Evolutionary conservation across 805 yeast genomes (phyloP).

Genomic region (Saccharomyces eubayanus): DNA sequence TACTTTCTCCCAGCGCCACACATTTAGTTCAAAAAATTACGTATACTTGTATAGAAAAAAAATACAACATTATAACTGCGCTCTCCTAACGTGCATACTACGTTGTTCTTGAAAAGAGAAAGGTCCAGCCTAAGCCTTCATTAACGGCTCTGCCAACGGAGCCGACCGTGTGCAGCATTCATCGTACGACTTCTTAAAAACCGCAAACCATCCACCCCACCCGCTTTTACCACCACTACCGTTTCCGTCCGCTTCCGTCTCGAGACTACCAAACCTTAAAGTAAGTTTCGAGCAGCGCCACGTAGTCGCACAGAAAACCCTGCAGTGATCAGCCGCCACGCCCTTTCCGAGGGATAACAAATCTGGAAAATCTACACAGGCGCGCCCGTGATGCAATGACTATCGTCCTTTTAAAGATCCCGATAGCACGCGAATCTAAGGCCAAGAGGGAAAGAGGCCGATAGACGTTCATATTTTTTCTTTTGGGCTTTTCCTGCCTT

Average conservation of each 20-base stretch:
- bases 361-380: not conserved
- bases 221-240: no score
- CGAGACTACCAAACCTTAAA: not conserved
- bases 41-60: not conserved
- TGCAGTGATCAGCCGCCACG: not conserved
- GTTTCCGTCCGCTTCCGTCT: not conserved
- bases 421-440: not conserved
- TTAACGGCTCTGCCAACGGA: not conserved
- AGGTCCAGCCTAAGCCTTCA: not conserved
- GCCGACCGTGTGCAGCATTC: not conserved
- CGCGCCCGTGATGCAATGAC: not conserved
- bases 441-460: not conserved
- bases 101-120: not conserved
- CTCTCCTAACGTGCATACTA: not conserved
- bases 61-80: not conserved
- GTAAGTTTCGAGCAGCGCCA: not conserved
- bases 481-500: not conserved
- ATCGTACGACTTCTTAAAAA: not conserved
- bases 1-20: conserved; percentile 6
- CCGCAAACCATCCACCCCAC: not conserved
- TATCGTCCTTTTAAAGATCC: not conserved
- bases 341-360: not conserved
- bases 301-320: not conserved
- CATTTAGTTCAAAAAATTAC: not conserved
- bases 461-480: not conserved